Conservation (phyloP, 1,139 yeast species). For the Debaryomyces udenii region DNA sequence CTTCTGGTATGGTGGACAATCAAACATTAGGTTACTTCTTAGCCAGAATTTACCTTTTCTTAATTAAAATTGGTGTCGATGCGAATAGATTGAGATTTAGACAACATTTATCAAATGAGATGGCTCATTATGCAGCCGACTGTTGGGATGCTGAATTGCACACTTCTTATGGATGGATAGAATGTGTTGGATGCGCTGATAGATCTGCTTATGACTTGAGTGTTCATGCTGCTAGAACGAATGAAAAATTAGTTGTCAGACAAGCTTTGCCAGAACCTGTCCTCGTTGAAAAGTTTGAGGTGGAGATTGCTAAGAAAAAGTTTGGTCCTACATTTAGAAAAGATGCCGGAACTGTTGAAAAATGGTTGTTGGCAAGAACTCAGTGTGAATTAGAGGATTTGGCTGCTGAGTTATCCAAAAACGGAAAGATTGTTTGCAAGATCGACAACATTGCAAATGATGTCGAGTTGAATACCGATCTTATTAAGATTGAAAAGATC, state of each 20-base stretch:
- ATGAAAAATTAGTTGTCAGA: constrained; percentile 92
- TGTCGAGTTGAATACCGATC: constrained; percentile 71
- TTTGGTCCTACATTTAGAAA: constrained; percentile 98
- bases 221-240: constrained; percentile 93
- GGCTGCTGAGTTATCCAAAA: constrained; percentile 63
- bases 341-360: constrained; percentile 91
- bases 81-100: constrained; percentile 85
- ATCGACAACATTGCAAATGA: constrained; percentile 62
- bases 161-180: constrained; percentile 98
- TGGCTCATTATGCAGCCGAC: constrained; percentile 99
- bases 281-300: constrained; percentile 80
- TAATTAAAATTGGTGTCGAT: constrained; percentile 89
- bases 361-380: constrained; percentile 73
- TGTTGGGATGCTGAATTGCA: constrained; percentile 99
- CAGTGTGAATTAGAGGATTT: constrained; percentile 85
- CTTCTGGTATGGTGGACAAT: constrained; percentile 86
- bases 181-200: constrained; percentile 99
- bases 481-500: constrained; percentile 76
- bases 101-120: constrained; percentile 97
- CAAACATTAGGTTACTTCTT: constrained; percentile 96
- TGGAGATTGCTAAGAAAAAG: constrained; percentile 87
- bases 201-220: constrained; percentile 97
- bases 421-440: constrained; percentile 65
- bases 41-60: constrained; percentile 86
- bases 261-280: constrained; percentile 84